Base-by-base conservation (phyloP, 495 filamentous ascomycete genomes). In the Xylaria sp. region DNA sequence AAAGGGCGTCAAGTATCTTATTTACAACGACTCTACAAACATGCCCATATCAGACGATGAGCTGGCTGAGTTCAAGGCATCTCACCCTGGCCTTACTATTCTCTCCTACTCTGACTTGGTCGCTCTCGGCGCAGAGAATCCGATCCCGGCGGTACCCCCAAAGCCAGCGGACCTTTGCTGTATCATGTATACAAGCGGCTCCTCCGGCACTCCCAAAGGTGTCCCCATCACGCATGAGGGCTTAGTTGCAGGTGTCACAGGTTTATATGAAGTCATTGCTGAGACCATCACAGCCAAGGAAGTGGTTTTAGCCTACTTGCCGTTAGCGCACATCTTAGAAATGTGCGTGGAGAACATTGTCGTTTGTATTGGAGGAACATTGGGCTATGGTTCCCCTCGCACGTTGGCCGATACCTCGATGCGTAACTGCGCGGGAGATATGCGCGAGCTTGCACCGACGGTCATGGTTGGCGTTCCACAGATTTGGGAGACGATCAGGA, bases 111-210 rank as follows among this genome's bases (percentile, higher is more conserved):
- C 81, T 50, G 84, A 86, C 29, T 76, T 86, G 31, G 78, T 80
- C 40, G 70, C 72, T 9, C 80, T 97, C 24, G 95, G 95, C 46
- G 87, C 86, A 69, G 82, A 86, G 7, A 87, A 91, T 29, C 91
- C 92, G 35, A 82, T 84, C 37, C 85, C 88, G 12, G 83, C 85
- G n/a, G 87, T 88, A 61, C 86, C 87, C n/a, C 93, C 95, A 2
- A 81, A 81, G 41, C 86, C 92, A 0, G 84, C 88, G 1, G 93
- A 97, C 72, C 85, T 89, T 61, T 88, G 93, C 74, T 97, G 95
- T 58, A 94, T 98, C 81, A 98, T 97, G 85, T 98, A 98, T 82
- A 98, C 95, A 17, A 96, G 93, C 8, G 95, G 95, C 24, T 97
- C 94, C 17, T 97, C 95, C 0, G 95, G 95, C 2, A 85, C 90